Conservation (phyloP, 148 eudicot genomes). For the Arctostaphylos glauca region DNA sequence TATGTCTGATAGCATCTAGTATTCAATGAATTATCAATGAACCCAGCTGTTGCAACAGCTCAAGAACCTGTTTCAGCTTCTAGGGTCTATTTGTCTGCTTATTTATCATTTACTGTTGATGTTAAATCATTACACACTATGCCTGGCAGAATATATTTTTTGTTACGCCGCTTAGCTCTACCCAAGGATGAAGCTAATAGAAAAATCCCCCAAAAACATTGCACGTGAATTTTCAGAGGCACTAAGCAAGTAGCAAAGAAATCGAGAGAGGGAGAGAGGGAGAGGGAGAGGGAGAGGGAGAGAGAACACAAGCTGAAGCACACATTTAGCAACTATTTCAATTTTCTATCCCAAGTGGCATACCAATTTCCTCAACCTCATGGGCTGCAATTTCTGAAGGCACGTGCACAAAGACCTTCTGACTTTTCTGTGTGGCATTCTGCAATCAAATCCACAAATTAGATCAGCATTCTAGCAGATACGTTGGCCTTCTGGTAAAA, state of each 20-base stretch:
- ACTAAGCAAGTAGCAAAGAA: neutral
- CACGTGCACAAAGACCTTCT: constrained; percentile 92
- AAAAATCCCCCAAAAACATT: too few species aligned
- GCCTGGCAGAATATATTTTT: too few species aligned
- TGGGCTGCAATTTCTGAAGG: constrained; percentile 97
- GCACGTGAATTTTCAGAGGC: too few species aligned
- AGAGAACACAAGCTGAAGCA: neutral
- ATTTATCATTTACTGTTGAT: too few species aligned
- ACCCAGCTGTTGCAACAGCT: too few species aligned
- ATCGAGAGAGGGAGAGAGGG: neutral
- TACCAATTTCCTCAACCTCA: constrained; percentile 99
- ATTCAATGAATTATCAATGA: too few species aligned
- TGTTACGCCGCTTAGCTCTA: too few species aligned
- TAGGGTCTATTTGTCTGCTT: too few species aligned
- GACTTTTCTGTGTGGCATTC: constrained; percentile 98
- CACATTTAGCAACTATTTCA: neutral
- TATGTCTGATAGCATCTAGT: too few species aligned
- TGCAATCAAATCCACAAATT: constrained; percentile 30
- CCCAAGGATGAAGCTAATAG: too few species aligned
- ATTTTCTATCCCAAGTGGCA: constrained; percentile 11
- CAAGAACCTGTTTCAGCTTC: too few species aligned
- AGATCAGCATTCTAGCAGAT: constrained; percentile 11
- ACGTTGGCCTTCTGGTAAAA: neutral
- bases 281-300: neutral
- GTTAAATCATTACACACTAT: too few species aligned